Evolutionary conservation across 2,329 filamentous ascomycete genomes (phyloP).

Genomic region (Aschersonia sp.): DNA sequence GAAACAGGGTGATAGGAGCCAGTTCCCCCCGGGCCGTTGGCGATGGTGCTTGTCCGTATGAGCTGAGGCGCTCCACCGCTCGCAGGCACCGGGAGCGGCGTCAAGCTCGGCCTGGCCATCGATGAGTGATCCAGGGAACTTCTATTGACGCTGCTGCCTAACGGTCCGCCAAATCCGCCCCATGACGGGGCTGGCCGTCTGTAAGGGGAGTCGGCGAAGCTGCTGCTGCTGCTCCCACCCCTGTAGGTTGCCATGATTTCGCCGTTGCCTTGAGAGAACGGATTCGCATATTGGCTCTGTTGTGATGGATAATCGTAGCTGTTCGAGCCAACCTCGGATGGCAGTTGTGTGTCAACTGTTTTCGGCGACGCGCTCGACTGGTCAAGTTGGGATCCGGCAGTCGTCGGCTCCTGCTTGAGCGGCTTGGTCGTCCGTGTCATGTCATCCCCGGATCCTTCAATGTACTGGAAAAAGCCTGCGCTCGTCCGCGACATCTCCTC

Average conservation of each 20-base stretch:
- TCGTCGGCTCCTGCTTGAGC: constrained; percentile 20
- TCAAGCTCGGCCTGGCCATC: constrained; percentile 30
- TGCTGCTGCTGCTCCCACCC: constrained; percentile 33
- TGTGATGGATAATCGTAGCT: constrained; percentile 31
- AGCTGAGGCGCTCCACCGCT: constrained; percentile 28
- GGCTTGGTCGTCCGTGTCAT: constrained; percentile 23
- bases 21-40: constrained; percentile 19
- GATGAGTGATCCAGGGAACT: constrained; percentile 27
- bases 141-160: constrained; percentile 23
- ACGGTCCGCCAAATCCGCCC: constrained; percentile 26
- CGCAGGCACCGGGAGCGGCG: constrained; percentile 32
- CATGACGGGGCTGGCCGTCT: constrained; percentile 22
- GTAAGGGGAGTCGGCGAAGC: constrained; percentile 35
- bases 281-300: constrained; percentile 21
- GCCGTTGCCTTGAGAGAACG: constrained; percentile 26
- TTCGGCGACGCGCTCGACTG: constrained; percentile 27
- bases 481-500: constrained; percentile 36
- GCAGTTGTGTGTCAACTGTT: constrained; percentile 22
- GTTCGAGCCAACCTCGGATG: constrained; percentile 26
- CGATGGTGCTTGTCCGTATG: constrained; percentile 41
- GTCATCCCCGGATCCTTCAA: constrained; percentile 33
- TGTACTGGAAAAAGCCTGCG: constrained; percentile 32
- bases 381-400: constrained; percentile 21
- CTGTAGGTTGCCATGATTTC: constrained; percentile 44
- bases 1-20: constrained; percentile 62